phyloP scores from a whole-genome alignment of 176 grass and related monocot genomes.

The Juncus effusus region DNA sequence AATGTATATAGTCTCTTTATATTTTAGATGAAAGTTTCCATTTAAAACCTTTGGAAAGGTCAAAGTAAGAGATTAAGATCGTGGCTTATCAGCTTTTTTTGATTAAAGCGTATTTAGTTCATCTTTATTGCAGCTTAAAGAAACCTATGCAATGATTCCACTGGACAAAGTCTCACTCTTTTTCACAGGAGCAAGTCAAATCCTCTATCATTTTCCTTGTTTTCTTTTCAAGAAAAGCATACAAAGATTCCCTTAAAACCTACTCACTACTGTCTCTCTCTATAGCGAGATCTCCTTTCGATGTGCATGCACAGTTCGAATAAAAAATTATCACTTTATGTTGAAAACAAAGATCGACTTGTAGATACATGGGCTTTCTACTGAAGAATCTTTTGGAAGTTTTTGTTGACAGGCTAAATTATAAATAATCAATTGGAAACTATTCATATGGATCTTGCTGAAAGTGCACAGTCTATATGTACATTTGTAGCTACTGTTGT shows the following conservation, averaged over 20 bases:
- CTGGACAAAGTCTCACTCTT: slow-evolving; percentile 26
- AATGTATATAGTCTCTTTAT: slow-evolving; percentile 7
- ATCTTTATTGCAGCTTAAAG: slow-evolving; percentile 25
- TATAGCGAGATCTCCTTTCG: slow-evolving; percentile 15
- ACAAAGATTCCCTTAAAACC: slow-evolving; percentile 24
- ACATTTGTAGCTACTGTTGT: slow-evolving; percentile 1
- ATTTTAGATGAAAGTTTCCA: slow-evolving; percentile 7
- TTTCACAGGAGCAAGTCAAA: slow-evolving; percentile 43
- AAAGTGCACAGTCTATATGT: slow-evolving; percentile 14
- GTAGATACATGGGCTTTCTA: slow-evolving; percentile 14
- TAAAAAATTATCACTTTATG: slow-evolving; percentile 17
- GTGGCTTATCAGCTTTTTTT: slow-evolving; percentile 22
- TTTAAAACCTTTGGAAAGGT: background rate
- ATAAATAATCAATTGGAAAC: background rate
- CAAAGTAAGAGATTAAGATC: slow-evolving; percentile 22
- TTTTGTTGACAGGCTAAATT: slow-evolving; percentile 12
- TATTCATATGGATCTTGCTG: background rate
- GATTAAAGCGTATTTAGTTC: slow-evolving; percentile 20
- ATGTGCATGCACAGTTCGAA: slow-evolving; percentile 31
- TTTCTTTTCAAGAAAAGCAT: slow-evolving; percentile 29
- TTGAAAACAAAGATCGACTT: slow-evolving; percentile 19
- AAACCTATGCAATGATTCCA: slow-evolving; percentile 22
- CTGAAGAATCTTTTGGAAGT: slow-evolving; percentile 31
- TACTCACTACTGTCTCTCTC: background rate
- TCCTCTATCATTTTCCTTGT: slow-evolving; percentile 29